Evolutionary conservation across 306 rosid genomes (phyloP), one percentile per base, ranked within the genome.

Genomic region (Erythrophleum fordii): DNA sequence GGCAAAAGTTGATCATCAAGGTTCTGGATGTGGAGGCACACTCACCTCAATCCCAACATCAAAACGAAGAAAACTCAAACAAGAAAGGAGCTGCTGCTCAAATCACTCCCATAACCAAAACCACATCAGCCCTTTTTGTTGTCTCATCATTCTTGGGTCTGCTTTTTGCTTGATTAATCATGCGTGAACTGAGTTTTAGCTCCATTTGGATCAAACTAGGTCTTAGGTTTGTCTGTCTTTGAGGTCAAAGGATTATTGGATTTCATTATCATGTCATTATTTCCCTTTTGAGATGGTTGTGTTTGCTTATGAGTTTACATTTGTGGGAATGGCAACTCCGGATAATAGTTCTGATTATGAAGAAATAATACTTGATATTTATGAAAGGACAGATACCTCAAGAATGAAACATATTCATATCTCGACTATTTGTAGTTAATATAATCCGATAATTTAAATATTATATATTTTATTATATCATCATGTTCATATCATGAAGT

Each of bases 1-100:
- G 99, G 0, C 93, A 88, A 56, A 90, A 84, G 80, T 81, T 95
- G 90, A 84, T 90, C 73, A 67, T 91, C 80, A 93, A 95, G 80
- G 98, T 93, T 42, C 77, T 95, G 88, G 80, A 80, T 16, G 1
- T 81, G 0, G 88, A 90, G 20, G 64, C 83, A 23, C 73, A 31
- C 8, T 45, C 95, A 7, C 90, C 95, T 0, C 83, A 78, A 29
- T 46, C 86, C 11, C 64, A 82, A 10, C 44, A 39, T 73, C 81
- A 61, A 1, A 80, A 6, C 56, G 69, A 13, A 88, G 16, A 64
- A 34, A 48, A 55, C 1, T 14, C 81, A 69, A 58, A 66, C 2
- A 4, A 56, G 2, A 66, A 65, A 52, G 13, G 17, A 35, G 80
- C 35, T 64, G 91, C 90, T 45, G 37, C 62, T 78, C 65, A 80